Evolutionary conservation across 345 rosid genomes (phyloP), one percentile per base, ranked within the genome.

Genomic region (Noccaea caerulescens): DNA sequence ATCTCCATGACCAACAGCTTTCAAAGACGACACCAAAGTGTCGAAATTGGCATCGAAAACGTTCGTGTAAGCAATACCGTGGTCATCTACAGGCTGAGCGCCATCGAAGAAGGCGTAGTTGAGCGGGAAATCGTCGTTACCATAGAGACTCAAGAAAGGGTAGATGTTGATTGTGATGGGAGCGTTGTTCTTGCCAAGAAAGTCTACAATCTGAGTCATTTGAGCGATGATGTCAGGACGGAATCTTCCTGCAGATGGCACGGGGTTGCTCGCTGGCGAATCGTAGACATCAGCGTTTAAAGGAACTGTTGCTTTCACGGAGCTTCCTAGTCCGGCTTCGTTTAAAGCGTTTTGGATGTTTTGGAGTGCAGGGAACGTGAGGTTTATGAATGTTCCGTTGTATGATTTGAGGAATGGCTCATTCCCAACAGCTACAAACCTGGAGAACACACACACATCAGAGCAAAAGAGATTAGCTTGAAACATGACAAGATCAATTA

Each of bases 21-120:
- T 84, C 59, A 92, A 76, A 50, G 98, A 55, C 0, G 96, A 85
- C 10, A 85, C 91, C 78, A 90, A 79, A 27, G 96, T 89, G 74
- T 92, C 94, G 12, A 92, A 92, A 77, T 88, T 89, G 43, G 98
- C 96, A 43, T 92, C 92, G 5, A 92, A 92, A 7, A 85, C 98
- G 20, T 92, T 92, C 4, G 86, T 82, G 82, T 92, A 92, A 36
- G 51, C 84, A 42, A 90, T 76, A 49, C 86, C 87, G 2, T 38
- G 67, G 72, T 92, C 97, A 4, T 66, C 51, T 37, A 92, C 20
- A 0, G 95, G 84, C n/a, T 78, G 64, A 53, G 70, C 86, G 5
- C 95, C 94, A 32, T 92, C 95, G 18, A 92, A 92, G 86, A 92
- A 92, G 18, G 98, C 95, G 50, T 85, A 90, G 63, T 92, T 72